Conservation (phyloP, 345 rosid genomes). For the Noccaea bulbosa region DNA sequence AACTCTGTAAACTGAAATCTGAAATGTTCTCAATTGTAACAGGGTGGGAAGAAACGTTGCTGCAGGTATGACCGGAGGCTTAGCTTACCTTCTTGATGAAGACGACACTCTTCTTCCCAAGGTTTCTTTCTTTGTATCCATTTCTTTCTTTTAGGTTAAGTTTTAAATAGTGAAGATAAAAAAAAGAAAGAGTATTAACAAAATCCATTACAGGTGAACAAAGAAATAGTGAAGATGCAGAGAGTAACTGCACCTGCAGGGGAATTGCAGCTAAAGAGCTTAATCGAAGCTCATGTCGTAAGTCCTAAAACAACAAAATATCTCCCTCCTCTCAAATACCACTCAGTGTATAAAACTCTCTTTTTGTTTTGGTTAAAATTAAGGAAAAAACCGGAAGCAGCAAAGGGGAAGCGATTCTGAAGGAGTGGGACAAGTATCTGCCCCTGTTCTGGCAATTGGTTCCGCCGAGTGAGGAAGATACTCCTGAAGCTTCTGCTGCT, state of each 20-base stretch:
- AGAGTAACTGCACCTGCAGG: constrained; percentile 97
- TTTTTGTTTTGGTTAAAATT: constrained; percentile 27
- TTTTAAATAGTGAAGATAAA: no score
- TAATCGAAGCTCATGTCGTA: constrained; percentile 91
- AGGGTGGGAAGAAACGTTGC: constrained; percentile 99
- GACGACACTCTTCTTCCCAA: constrained; percentile 83
- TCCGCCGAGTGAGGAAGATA: constrained; percentile 99
- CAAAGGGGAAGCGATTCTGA: constrained; percentile 73
- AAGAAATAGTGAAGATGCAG: constrained; percentile 92
- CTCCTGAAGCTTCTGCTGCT: constrained; percentile 88
- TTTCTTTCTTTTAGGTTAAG: neutral
- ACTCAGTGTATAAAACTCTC: neutral
- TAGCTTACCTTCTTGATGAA: constrained; percentile 93
- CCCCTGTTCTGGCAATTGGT: constrained; percentile 95
- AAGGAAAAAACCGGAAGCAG: constrained; percentile 97
- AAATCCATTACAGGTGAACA: constrained; percentile 62
- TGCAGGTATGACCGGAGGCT: constrained; percentile 99
- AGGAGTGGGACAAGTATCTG: constrained; percentile 82
- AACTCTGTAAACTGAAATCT: neutral
- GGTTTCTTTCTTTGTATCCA: constrained; percentile 50
- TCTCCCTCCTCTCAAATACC: neutral
- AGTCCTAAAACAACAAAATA: constrained; percentile 42
- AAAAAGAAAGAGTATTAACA: neutral
- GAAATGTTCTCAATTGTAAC: constrained; percentile 40
- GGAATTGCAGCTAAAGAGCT: constrained; percentile 87